A percentile compares a stretch with the other conserved stretches of the same genome.
Evolutionary conservation across 2,329 filamentous ascomycete genomes (phyloP).

Genomic region (Fusarium sp.): DNA sequence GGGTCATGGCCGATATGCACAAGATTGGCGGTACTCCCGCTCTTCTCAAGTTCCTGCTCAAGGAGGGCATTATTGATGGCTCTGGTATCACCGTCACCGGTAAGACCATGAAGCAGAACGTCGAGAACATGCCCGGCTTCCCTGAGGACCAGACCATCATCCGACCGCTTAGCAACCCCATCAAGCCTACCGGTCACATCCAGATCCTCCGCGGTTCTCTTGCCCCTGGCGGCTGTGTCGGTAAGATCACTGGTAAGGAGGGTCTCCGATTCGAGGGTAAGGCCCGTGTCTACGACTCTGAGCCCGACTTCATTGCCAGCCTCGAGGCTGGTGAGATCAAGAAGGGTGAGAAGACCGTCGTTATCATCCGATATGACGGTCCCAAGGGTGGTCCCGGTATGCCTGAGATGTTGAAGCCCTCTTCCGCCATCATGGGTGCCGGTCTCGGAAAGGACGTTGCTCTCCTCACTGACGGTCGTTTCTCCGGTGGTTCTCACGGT

Average conservation of each 20-base stretch:
- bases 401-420: constrained; percentile 95
- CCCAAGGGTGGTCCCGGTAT: constrained; percentile 94
- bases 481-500: constrained; percentile 83
- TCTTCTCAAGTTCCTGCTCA: constrained; percentile 86
- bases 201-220: constrained; percentile 88
- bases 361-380: constrained; percentile 92
- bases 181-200: constrained; percentile 87
- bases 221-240: constrained; percentile 85
- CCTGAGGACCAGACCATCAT: constrained; percentile 83
- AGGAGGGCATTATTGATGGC: constrained; percentile 83
- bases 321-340: constrained; percentile 81
- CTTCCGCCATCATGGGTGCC: constrained; percentile 90
- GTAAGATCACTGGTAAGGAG: constrained; percentile 95
- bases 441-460: constrained; percentile 80
- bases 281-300: constrained; percentile 84
- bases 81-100: constrained; percentile 85
- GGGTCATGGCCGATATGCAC: constrained; percentile 84
- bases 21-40: constrained; percentile 87
- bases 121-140: constrained; percentile 76
- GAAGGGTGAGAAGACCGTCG: constrained; percentile 85
- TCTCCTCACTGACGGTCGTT: constrained; percentile 77
- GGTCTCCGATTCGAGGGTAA: constrained; percentile 83
- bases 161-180: constrained; percentile 79
- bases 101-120: constrained; percentile 88
- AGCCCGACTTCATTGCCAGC: constrained; percentile 79